Percentiles rank a stretch among this genome's conserved stretches.
Conservation (phyloP, 106 monocot genomes). For the Dioscorea zingiberensis region DNA sequence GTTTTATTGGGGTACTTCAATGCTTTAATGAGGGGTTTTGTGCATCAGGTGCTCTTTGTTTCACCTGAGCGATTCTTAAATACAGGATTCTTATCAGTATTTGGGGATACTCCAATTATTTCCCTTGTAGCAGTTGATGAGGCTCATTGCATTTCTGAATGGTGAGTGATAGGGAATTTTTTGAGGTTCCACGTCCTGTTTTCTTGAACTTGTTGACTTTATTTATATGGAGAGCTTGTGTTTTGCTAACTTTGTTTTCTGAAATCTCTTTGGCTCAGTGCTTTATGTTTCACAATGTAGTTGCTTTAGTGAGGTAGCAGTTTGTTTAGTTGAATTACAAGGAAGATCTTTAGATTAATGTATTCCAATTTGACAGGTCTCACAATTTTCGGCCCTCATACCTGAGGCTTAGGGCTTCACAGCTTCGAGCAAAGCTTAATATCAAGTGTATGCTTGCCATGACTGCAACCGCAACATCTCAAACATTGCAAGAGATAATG, state of each 20-base stretch:
- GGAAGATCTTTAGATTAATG: too few relatives aligned
- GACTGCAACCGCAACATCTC: slow-evolving; percentile 89
- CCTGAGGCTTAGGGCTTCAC: slow-evolving; percentile 75
- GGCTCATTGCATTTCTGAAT: slow-evolving; percentile 99
- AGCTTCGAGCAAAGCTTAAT: slow-evolving; percentile 51
- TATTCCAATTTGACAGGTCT: slow-evolving; percentile 43
- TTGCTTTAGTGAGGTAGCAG: too few relatives aligned
- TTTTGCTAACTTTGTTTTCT: too few relatives aligned
- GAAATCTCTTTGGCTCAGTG: too few relatives aligned
- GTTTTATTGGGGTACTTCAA: not conserved
- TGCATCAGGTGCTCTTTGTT: slow-evolving; percentile 87
- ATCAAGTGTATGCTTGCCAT: slow-evolving; percentile 84
- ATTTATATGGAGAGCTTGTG: too few relatives aligned
- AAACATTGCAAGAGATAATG: slow-evolving; percentile 71
- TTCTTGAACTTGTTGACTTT: too few relatives aligned
- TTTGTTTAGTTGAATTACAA: too few relatives aligned
- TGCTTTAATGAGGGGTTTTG: slow-evolving; percentile 5
- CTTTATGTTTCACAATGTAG: too few relatives aligned
- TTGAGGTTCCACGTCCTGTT: too few relatives aligned
- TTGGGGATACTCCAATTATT: slow-evolving; percentile 40
- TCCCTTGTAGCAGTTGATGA: slow-evolving; percentile 92
- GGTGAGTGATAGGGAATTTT: slow-evolving; percentile 34
- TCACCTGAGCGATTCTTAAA: slow-evolving; percentile 92
- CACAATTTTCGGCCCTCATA: slow-evolving; percentile 98
- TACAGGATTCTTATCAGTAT: slow-evolving; percentile 58